phyloP scores from a whole-genome alignment of 306 rosid genomes.

The Prunus fruticosa region DNA sequence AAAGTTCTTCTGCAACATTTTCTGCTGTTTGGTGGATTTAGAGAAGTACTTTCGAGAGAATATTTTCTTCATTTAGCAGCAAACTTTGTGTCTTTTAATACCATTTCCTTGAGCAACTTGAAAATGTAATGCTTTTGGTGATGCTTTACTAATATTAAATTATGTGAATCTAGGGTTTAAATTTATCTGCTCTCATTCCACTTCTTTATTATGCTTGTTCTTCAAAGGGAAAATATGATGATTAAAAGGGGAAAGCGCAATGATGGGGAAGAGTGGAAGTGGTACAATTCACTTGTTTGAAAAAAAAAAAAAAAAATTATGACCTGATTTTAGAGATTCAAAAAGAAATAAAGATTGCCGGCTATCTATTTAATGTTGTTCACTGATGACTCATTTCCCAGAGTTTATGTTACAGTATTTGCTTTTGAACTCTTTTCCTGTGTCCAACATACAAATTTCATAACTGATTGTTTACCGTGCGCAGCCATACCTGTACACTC shows the following conservation, averaged over 20 bases:
- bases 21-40: too few relatives aligned
- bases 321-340: neutral
- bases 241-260: neutral
- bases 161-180: neutral
- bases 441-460: neutral
- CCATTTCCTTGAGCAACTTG: neutral
- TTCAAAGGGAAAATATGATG: neutral
- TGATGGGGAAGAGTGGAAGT: too few relatives aligned
- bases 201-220: neutral
- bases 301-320: neutral
- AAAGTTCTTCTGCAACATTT: too few relatives aligned
- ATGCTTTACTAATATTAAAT: neutral
- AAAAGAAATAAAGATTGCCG: neutral
- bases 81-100: neutral
- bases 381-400: neutral
- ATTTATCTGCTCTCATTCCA: neutral
- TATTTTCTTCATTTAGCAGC: neutral
- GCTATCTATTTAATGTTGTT: neutral
- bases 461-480: conserved; percentile 19
- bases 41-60: too few relatives aligned
- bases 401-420: neutral
- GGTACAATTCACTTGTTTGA: too few relatives aligned
- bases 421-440: neutral
- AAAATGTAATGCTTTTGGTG: neutral
- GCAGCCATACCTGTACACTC: conserved; percentile 85